Base-by-base conservation (phyloP, 129 eudicot genomes). In the Ambrosia artemisiifolia region DNA sequence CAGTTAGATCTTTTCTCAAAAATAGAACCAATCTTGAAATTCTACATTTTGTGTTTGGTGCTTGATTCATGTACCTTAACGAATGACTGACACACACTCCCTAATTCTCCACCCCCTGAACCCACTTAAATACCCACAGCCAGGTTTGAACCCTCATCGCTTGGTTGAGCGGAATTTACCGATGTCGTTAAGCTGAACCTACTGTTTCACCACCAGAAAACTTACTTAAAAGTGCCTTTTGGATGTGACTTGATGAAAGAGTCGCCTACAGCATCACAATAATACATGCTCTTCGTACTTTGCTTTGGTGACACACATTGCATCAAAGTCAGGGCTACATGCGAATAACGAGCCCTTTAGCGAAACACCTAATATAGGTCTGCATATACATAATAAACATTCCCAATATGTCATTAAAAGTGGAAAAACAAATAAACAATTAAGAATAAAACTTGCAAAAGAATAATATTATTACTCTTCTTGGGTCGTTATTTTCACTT, bases 281-380 rank as follows among this genome's bases (percentile, higher is more conserved):
- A 97, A 90, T 33, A 96, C 99, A 78, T 81, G 85, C 81, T 95
- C 99, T 83, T 95, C 99, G 12, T 95, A 95, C 55, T 95, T 97
- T 9, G 89, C 80, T 79, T 90, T 95, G 74, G 97, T 90, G 73
- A 89, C 87, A 57, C 97, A 95, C 99, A 90, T 90, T 65, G 93
- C 78, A 56, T 95, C 97, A 77, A 95, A 95, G 77, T 90, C 97
- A 72, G 96, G 99, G 84, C 99, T 95, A 35, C 97, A 95, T 13
- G 97, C 99, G 81, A 95, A 77, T 70, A 95, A 92, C 36, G 99
- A 95, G 5, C 97, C 99, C 73, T 97, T 97, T 77, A 97, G 81
- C 99, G 97, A 95, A 43, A 91, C 97, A 35, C 99, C 97, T 70
- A 86, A 83, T 43, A 90, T 86, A 8, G 97, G 99, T 69, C 99